Evolutionary conservation across 495 filamentous ascomycete genomes (phyloP).

Genomic region (Articulospora tetracladia): DNA sequence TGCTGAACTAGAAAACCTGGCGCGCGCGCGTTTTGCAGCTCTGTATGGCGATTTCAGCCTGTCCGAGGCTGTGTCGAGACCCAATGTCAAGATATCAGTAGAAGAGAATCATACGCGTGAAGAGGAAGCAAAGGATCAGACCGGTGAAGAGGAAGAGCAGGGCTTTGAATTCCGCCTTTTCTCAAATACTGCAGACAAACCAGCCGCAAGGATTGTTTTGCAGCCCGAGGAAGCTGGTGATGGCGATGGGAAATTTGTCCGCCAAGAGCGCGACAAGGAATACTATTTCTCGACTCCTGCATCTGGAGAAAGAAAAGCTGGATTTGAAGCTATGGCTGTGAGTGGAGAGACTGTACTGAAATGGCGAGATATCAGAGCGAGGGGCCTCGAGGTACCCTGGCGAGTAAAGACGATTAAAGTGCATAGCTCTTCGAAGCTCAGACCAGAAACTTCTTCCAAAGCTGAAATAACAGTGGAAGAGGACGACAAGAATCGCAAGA

Average conservation of each 20-base stretch:
- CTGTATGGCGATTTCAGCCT: slow-evolving; percentile 13
- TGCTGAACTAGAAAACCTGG: slow-evolving; percentile 30
- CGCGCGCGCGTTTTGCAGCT: slow-evolving; percentile 37
- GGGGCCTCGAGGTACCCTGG: neutral
- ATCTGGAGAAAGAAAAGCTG: neutral
- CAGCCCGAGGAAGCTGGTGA: neutral
- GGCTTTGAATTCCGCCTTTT: slow-evolving; percentile 50
- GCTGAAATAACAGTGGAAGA: neutral
- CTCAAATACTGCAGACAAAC: slow-evolving; percentile 27
- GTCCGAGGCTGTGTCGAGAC: neutral
- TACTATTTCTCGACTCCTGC: neutral
- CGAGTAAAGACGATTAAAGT: slow-evolving; percentile 1
- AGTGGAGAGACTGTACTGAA: neutral
- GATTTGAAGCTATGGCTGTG: neutral
- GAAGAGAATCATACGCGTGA: neutral
- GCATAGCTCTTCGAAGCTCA: neutral
- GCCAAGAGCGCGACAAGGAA: neutral
- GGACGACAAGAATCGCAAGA: neutral
- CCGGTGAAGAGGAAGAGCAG: slow-evolving; percentile 9
- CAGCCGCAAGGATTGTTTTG: slow-evolving; percentile 4
- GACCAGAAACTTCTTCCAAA: neutral
- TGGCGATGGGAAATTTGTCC: neutral
- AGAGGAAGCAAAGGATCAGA: neutral
- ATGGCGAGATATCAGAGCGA: neutral
- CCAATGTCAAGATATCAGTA: neutral